A percentile compares a stretch with the other conserved stretches of the same genome.
Evolutionary conservation across 768 basidiomycete genomes (phyloP).

Genomic region (Austroboletus festivus): DNA sequence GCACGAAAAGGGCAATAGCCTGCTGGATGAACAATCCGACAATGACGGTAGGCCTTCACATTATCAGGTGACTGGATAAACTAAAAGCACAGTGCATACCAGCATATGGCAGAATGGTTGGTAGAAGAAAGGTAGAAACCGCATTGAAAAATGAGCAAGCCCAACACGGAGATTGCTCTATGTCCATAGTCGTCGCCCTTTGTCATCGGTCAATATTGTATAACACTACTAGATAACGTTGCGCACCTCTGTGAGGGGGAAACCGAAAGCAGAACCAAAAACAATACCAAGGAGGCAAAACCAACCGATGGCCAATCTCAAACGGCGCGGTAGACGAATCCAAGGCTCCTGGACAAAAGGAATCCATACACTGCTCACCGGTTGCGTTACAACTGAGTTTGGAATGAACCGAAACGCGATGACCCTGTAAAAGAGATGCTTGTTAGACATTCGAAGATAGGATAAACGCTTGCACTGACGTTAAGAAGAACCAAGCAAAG

Average conservation of each 20-base stretch:
- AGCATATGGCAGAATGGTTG: slow-evolving; percentile 63
- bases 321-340: slow-evolving; percentile 51
- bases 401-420: slow-evolving; percentile 87
- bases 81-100: slow-evolving; percentile 42
- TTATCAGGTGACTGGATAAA: neutral
- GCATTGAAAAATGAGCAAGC: slow-evolving; percentile 75
- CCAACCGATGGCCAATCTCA: slow-evolving; percentile 70
- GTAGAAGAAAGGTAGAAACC: slow-evolving; percentile 69
- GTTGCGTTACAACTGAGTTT: slow-evolving; percentile 62
- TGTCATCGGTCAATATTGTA: slow-evolving; percentile 13
- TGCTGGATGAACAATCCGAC: slow-evolving; percentile 86
- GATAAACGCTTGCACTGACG: slow-evolving; percentile 40
- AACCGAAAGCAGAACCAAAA: slow-evolving; percentile 87
- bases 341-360: slow-evolving; percentile 66
- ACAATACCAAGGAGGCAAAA: slow-evolving; percentile 70
- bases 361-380: slow-evolving; percentile 70
- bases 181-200: slow-evolving; percentile 69
- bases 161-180: slow-evolving; percentile 77
- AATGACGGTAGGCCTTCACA: slow-evolving; percentile 74
- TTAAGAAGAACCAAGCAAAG: slow-evolving; percentile 80
- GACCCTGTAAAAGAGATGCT: slow-evolving; percentile 40
- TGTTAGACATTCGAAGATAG: neutral
- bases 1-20: slow-evolving; percentile 82
- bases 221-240: neutral
- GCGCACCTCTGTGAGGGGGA: slow-evolving; percentile 54